Evolutionary conservation across 208 protist genomes (phyloP), one percentile per base, ranked within the genome.

Genomic region (Crithidia bombi): DNA sequence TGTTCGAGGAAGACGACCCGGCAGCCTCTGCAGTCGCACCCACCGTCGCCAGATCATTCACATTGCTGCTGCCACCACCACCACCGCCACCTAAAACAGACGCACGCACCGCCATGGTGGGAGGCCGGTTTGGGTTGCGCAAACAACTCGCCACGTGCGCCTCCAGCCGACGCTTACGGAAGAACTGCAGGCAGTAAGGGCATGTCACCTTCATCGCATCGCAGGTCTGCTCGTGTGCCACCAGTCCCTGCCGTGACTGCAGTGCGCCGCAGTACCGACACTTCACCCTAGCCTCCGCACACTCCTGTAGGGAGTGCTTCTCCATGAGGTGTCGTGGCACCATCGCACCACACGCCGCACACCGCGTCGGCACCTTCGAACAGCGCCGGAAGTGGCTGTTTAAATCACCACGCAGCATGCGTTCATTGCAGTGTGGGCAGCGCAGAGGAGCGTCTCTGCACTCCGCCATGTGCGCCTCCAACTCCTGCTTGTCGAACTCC

Each of bases 341-440:
- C 15, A 76, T 70, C 63, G 77, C 69, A 7, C 78, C 78, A 57
- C 91, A 94, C 19, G 62, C 63, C 19, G 52, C 46, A 67, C 91
- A 96, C n/a, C 81, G 83, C 14, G 90, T 66, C 15, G 88, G 88
- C 26, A 77, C 52, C 35, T 74, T 61, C n/a, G 69, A 14, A 66
- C 91, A 94, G 33, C 81, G 78, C n/a, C 81, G 74, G 44, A 41
- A 81, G 75, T 94, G 88, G 7, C 81, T 75, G 32, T 49, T 54
- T 12, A 79, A 23, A 17, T 90, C 89, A 25, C 67, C 75, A 46
- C 83, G 85, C 56, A 88, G 78, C 66, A 93, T 80, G 26, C 77
- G 78, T 56, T 92, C 86, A 62, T 76, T 77, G 77, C 91, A 94
- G 79, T 94, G 76, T 25, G 67, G 78, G 66, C 89, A 94, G 9